Conservation (phyloP, 2,329 filamentous ascomycete species). For the Scedosporium dehoogii region DNA sequence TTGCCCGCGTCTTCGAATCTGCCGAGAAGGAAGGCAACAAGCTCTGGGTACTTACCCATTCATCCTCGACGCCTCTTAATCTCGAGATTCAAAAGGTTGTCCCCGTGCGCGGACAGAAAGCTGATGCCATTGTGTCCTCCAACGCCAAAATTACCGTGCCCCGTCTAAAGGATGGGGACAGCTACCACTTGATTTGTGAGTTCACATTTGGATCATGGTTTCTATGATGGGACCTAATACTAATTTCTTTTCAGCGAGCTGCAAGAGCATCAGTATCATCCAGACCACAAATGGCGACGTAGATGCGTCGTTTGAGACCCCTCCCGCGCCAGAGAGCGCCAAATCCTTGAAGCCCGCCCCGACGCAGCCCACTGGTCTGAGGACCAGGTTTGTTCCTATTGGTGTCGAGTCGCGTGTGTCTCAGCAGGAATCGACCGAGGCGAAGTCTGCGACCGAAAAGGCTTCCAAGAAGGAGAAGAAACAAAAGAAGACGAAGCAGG, state of each 20-base stretch:
- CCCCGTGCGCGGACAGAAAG: background rate
- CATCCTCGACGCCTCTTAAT: slow-evolving; percentile 2
- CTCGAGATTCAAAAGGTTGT: slow-evolving; percentile 3
- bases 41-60: slow-evolving; percentile 4
- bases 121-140: background rate
- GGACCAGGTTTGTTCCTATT: slow-evolving; percentile 57
- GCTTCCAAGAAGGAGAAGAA: slow-evolving; percentile 1
- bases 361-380: slow-evolving; percentile 57
- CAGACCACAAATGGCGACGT: background rate
- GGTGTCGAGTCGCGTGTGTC: slow-evolving; percentile 30
- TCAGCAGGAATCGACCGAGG: background rate
- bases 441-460: background rate
- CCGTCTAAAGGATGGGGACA: background rate
- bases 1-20: background rate
- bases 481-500: slow-evolving; percentile 4
- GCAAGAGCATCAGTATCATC: slow-evolving; percentile 2
- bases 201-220: background rate
- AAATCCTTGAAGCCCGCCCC: slow-evolving; percentile 34
- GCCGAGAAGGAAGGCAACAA: background rate
- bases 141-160: slow-evolving; percentile 1
- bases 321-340: background rate
- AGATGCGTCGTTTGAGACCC: background rate
- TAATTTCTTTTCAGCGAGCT: background rate
- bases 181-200: slow-evolving; percentile 3
- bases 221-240: background rate